These are phyloP conservation scores for Mortierella sp. DNA, from an alignment of 371 early-diverging fungal genomes.

Conservation along the genomic window DNA sequence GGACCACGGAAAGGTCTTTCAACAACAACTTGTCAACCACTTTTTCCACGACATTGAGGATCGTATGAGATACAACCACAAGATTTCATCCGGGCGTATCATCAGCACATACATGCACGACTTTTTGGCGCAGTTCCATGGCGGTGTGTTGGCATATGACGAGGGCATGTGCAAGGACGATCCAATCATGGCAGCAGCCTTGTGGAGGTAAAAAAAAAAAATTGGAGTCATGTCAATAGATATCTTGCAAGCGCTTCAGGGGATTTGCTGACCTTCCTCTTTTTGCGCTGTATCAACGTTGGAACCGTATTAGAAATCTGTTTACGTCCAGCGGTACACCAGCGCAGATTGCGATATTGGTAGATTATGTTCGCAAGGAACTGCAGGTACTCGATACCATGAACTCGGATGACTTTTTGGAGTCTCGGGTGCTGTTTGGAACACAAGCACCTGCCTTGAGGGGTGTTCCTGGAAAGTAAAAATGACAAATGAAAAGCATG, in stretches of 20 bases:
- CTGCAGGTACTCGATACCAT: constrained; percentile 68
- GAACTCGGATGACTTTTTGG: constrained; percentile 49
- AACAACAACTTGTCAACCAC: constrained; percentile 89
- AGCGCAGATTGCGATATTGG: constrained; percentile 66
- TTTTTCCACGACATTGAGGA: constrained; percentile 92
- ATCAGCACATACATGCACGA: constrained; percentile 83
- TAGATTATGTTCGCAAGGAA: constrained; percentile 74
- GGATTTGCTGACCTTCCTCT: too few species aligned
- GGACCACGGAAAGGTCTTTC: constrained; percentile 77
- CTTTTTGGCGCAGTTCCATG: constrained; percentile 87
- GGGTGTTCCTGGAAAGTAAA: constrained; percentile 52
- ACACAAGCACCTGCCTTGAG: constrained; percentile 38
- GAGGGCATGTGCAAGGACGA: constrained; percentile 93
- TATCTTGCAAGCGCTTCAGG: too few species aligned
- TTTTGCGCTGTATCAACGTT: too few species aligned
- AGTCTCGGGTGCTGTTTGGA: constrained; percentile 35
- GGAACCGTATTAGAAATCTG: constrained; percentile 66
- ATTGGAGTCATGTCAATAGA: too few species aligned
- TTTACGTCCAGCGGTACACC: constrained; percentile 73
- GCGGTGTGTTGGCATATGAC: constrained; percentile 92
- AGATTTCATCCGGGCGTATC: constrained; percentile 75
- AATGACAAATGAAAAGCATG: background rate
- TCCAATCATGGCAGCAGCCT: constrained; percentile 90
- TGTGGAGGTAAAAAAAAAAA: constrained; percentile 84
- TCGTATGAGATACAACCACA: constrained; percentile 73